Base-by-base conservation (phyloP, 495 filamentous ascomycete species). In the Aspergillus coremiiformis region DNA sequence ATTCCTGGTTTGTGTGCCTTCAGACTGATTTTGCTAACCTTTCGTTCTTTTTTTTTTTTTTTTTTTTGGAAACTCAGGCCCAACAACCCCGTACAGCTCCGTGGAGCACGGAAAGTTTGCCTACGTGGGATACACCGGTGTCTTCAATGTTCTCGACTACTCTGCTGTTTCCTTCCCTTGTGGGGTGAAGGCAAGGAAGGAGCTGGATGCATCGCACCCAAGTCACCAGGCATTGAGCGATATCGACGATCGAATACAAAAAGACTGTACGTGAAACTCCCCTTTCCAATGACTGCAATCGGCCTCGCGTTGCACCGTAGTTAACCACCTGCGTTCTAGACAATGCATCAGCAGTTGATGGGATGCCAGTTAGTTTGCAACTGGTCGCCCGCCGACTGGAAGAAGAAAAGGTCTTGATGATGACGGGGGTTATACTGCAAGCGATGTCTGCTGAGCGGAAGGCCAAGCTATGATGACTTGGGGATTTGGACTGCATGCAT, bases 341-440 rank as follows among this genome's bases (percentile, higher is more conserved):
- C 17, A 33, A 45, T 30, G 46, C 51, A 22, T 37, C 39, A 4
- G 23, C 32, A 5, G 22, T 57, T 1, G 24, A 61, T 49, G 54
- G 54, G 26, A 65, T 72, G 49, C 71, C 68, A 4, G 66, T 76
- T n/a, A 66, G 59, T 30, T 52, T 78, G 14, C 75, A 77, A 49
- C 54, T 78, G 1, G 63, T 77, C n/a, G 70, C 69, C 10, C 64
- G 66, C 24, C 64, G 68, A 22, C 55, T 74, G 6, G 67, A 77
- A 54, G 75, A 78, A 46, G 74, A 78, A 60, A 77, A 74, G 50
- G 55, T 68, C 5, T 37, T 61, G 19, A 52, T 52, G 47, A 57
- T 61, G 51, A 51, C 54, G 9, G 54, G 51, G 15, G 51, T 54
- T 0, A 44, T 60, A 3, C 15, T 41, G 4, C 17, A 11, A 9